phyloP scores from a whole-genome alignment of 192 early-diverging fungal genomes.

The Rhizophagus clarus region DNA sequence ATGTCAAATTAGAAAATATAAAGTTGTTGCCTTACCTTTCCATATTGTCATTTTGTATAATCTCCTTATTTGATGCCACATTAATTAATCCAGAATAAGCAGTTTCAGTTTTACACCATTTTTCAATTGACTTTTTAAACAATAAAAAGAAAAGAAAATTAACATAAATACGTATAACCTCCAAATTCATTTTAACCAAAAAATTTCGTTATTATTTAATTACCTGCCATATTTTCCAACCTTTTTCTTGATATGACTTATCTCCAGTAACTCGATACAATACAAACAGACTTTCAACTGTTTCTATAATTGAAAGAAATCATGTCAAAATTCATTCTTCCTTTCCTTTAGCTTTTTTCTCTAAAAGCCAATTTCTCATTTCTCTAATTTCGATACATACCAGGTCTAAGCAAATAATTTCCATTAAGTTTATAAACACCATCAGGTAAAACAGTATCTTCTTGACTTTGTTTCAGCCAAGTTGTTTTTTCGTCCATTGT shows the following conservation, averaged over 20 bases:
- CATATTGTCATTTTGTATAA: constrained; percentile 47
- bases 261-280: constrained; percentile 74
- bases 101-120: constrained; percentile 46
- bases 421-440: background rate
- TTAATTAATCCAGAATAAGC: constrained; percentile 54
- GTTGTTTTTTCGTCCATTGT: constrained; percentile 1
- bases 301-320: constrained; percentile 46
- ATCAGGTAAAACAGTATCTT: constrained; percentile 19
- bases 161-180: too few relatives aligned
- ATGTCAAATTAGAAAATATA: background rate
- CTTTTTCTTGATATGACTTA: constrained; percentile 64
- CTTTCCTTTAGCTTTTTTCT: background rate
- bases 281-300: constrained; percentile 71
- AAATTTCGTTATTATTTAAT: background rate
- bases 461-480: background rate
- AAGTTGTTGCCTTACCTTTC: constrained; percentile 47
- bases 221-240: constrained; percentile 68
- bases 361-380: too few relatives aligned
- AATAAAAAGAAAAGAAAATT: background rate
- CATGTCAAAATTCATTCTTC: background rate
- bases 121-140: constrained; percentile 43
- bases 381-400: background rate
- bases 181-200: too few relatives aligned
- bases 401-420: background rate
- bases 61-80: constrained; percentile 34